A percentile compares a stretch with the other conserved stretches of the same genome.
Conservation (phyloP, 441 rosid species). For the Syzygium malaccense region DNA sequence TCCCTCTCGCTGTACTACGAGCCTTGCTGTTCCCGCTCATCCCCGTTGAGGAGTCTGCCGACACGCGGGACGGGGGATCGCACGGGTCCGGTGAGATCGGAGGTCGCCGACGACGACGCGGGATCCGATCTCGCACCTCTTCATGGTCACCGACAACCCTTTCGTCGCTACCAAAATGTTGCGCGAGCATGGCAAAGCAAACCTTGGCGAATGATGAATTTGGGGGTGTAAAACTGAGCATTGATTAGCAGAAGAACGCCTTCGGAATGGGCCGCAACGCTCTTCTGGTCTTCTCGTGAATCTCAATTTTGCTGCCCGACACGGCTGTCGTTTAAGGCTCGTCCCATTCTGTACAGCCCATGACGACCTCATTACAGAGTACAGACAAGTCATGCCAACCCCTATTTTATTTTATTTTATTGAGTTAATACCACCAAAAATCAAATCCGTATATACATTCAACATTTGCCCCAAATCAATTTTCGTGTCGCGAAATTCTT, state of each 20-base stretch:
- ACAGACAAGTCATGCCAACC: neutral
- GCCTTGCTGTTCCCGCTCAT: neutral
- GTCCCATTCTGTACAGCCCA: too few species aligned
- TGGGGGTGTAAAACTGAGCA: neutral
- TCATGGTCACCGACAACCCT: neutral
- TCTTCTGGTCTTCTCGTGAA: neutral
- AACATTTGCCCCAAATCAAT: too few species aligned
- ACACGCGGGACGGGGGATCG: neutral
- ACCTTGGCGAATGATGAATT: neutral
- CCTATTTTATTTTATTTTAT: neutral
- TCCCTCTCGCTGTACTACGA: accelerated
- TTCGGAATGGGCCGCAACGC: neutral
- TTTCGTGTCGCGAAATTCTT: too few species aligned
- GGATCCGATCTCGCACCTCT: neutral
- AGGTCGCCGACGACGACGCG: accelerated
- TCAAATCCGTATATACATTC: neutral
- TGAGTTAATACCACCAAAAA: neutral
- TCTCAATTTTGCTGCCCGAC: neutral
- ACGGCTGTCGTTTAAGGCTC: neutral
- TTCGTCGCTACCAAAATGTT: neutral
- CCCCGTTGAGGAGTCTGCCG: neutral
- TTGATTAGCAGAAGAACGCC: neutral
- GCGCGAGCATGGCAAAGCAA: neutral
- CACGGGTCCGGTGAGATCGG: neutral
- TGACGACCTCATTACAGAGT: too few species aligned